Evolutionary conservation across 257 asterid genomes (phyloP).

Genomic region (Prunella vulgaris): DNA sequence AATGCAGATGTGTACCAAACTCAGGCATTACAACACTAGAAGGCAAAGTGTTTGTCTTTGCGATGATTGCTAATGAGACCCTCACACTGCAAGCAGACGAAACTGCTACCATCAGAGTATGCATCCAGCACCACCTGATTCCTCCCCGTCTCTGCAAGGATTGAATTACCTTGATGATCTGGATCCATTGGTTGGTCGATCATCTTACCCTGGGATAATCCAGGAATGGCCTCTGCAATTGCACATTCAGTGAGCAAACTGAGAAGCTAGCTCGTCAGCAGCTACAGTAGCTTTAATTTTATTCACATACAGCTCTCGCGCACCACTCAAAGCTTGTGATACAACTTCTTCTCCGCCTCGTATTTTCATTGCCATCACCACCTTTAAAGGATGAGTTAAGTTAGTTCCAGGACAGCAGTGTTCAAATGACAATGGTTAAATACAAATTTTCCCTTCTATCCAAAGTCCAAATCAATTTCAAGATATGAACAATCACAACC

Average conservation of each 20-base stretch:
- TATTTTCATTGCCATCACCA: conserved; percentile 72
- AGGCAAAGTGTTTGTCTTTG: conserved; percentile 72
- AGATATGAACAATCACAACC: too few species aligned
- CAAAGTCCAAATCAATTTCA: neutral
- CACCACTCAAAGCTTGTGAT: conserved; percentile 56
- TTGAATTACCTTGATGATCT: conserved; percentile 55
- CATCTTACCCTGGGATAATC: conserved; percentile 24
- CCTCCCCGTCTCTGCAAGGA: conserved; percentile 80
- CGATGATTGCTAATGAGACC: conserved; percentile 83
- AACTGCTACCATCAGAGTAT: conserved; percentile 91
- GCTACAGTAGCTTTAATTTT: conserved; percentile 65
- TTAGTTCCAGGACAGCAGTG: neutral
- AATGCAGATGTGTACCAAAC: neutral
- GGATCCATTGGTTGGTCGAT: conserved; percentile 31
- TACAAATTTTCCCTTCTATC: neutral
- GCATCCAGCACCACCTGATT: conserved; percentile 76
- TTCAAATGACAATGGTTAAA: neutral
- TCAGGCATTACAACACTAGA: conserved; percentile 82
- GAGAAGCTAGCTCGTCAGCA: conserved; percentile 78
- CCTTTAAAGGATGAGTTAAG: conserved; percentile 32
- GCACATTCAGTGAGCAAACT: conserved; percentile 95
- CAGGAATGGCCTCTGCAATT: conserved; percentile 76
- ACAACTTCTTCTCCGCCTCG: conserved; percentile 84
- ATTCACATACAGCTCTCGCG: conserved; percentile 58
- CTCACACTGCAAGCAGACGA: conserved; percentile 82